Percentiles rank a stretch among this genome's conserved stretches.
These are phyloP conservation scores for Favolaschia claudopus DNA, from an alignment of 768 basidiomycete species.

Conservation along the genomic window DNA sequence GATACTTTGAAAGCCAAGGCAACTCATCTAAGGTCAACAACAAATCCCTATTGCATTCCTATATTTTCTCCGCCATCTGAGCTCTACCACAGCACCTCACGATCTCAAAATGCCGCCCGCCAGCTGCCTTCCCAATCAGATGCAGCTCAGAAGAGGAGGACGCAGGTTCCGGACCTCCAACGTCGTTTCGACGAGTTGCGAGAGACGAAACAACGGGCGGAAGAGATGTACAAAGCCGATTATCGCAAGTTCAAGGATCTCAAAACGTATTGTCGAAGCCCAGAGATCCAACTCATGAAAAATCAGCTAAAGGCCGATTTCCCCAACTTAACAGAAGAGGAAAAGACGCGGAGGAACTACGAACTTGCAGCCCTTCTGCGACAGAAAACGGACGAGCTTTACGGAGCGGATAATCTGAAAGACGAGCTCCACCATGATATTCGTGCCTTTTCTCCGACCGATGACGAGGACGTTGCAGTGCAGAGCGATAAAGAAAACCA, in stretches of 20 bases:
- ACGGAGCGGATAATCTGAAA: conserved; percentile 1
- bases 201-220: conserved; percentile 14
- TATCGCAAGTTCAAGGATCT: conserved; percentile 2
- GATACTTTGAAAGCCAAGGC: not conserved
- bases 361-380: not conserved
- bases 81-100: too few species aligned
- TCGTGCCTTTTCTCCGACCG: not conserved
- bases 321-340: conserved; percentile 1
- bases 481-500: conserved; percentile 25
- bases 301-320: not conserved
- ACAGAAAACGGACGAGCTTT: conserved; percentile 8
- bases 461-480: not conserved
- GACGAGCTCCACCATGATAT: not conserved
- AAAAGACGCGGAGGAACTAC: conserved; percentile 2
- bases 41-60: too few species aligned
- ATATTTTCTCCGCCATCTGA: too few species aligned
- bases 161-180: conserved; percentile 9
- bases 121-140: not conserved
- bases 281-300: conserved; percentile 5
- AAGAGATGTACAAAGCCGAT: conserved; percentile 17
- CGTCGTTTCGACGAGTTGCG: conserved; percentile 16
- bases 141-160: not conserved
- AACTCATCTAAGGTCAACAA: too few species aligned
- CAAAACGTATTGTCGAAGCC: not conserved
- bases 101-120: not conserved